These are phyloP conservation scores for Hyaloperonospora brassicae DNA, from an alignment of 352 stramenopile genomes.

Conservation along the genomic window DNA sequence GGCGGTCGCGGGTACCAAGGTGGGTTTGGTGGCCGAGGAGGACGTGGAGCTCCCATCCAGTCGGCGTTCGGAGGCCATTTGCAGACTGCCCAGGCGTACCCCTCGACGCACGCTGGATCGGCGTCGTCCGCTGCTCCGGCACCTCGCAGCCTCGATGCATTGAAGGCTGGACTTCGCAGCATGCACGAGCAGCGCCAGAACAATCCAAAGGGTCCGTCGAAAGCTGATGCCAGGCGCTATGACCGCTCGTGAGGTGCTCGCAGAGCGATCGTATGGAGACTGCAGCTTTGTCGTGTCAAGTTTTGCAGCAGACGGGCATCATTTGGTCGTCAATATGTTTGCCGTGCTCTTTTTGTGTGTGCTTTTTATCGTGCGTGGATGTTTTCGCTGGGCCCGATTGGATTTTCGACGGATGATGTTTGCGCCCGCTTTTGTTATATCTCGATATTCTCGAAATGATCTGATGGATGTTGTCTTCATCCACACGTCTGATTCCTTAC, in stretches of 20 bases:
- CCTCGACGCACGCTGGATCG: constrained; percentile 29
- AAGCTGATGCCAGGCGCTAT: constrained; percentile 34
- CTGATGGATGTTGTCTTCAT: too few relatives aligned
- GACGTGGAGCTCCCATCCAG: constrained; percentile 46
- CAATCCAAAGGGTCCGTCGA: constrained; percentile 16
- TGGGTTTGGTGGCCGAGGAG: constrained; percentile 24
- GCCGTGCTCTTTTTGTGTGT: too few relatives aligned
- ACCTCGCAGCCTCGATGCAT: constrained; percentile 51
- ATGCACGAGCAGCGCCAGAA: constrained; percentile 72
- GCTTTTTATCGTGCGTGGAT: too few relatives aligned
- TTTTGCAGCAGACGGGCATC: too few relatives aligned
- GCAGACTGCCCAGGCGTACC: constrained; percentile 43
- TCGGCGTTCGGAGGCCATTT: constrained; percentile 53
- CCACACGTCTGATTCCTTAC: too few relatives aligned
- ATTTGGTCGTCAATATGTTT: too few relatives aligned
- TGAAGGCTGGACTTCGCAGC: constrained; percentile 76
- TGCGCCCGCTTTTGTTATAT: too few relatives aligned
- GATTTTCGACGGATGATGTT: too few relatives aligned
- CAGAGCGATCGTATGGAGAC: constrained; percentile 5
- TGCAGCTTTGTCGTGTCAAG: constrained; percentile 21
- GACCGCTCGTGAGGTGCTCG: constrained; percentile 33
- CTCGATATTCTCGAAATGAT: too few relatives aligned
- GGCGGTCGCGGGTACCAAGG: constrained; percentile 24
- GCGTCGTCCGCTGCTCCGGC: constrained; percentile 22
- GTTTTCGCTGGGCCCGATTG: too few relatives aligned